Percentiles rank a stretch among this genome's conserved stretches.
phyloP scores from a whole-genome alignment of 2,329 filamentous ascomycete genomes.

The Clarireedia monteithiana region DNA sequence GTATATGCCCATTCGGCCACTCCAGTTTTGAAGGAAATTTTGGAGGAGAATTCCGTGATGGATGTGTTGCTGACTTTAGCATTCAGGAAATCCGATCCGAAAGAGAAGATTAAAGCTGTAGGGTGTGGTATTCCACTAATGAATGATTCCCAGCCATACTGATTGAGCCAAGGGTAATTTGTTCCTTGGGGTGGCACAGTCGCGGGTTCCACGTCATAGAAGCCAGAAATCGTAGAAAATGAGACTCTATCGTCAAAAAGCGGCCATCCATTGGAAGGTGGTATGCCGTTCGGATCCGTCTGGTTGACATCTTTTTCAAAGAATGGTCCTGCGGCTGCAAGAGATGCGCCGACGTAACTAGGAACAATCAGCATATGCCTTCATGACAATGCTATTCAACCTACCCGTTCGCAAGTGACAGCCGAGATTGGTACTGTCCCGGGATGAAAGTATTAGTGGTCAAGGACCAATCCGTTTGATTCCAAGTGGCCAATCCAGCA shows the following conservation, averaged over 20 bases:
- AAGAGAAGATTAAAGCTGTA: slow-evolving; percentile 49
- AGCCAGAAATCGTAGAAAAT: slow-evolving; percentile 61
- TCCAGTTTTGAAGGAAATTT: slow-evolving; percentile 55
- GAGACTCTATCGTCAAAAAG: slow-evolving; percentile 54
- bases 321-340: slow-evolving; percentile 27
- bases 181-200: slow-evolving; percentile 40
- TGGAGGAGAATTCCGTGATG: slow-evolving; percentile 53
- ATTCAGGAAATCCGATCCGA: slow-evolving; percentile 49
- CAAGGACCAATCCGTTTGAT: slow-evolving; percentile 26
- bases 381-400: not conserved
- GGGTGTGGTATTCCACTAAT: slow-evolving; percentile 67
- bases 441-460: slow-evolving; percentile 21
- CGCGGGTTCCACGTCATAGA: slow-evolving; percentile 52
- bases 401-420: slow-evolving; percentile 29
- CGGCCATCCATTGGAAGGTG: slow-evolving; percentile 56
- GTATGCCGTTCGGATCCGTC: slow-evolving; percentile 22
- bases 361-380: not conserved
- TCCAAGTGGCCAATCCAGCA: slow-evolving; percentile 21
- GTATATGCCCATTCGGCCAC: slow-evolving; percentile 56
- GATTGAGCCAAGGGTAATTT: slow-evolving; percentile 61
- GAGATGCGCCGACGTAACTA: slow-evolving; percentile 28
- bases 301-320: slow-evolving; percentile 28
- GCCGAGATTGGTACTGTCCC: slow-evolving; percentile 26
- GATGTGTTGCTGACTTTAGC: slow-evolving; percentile 50
- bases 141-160: slow-evolving; percentile 63